Conservation (phyloP, 116 monocot species). For the Papilionanthe hybrid region DNA sequence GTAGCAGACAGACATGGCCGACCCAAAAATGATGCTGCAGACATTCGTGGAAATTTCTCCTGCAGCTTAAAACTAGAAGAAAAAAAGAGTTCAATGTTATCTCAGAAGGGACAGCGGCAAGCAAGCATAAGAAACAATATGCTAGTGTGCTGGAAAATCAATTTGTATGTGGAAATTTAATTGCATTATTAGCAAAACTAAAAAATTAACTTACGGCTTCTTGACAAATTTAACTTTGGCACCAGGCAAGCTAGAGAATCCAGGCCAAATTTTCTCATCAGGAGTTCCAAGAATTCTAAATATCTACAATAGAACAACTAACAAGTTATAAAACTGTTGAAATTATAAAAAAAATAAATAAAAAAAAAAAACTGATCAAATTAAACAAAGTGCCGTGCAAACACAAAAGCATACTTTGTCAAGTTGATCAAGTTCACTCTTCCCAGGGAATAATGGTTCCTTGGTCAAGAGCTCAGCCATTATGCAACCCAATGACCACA, state of each 20-base stretch:
- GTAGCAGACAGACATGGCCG: slow-evolving; percentile 53
- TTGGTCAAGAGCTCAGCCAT: slow-evolving; percentile 72
- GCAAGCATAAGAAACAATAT: background rate
- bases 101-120: background rate
- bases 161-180: background rate
- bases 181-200: background rate
- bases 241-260: slow-evolving; percentile 50
- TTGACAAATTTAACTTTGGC: slow-evolving; percentile 42
- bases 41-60: slow-evolving; percentile 49
- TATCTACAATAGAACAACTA: slow-evolving; percentile 29
- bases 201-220: slow-evolving; percentile 40
- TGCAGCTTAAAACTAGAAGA: slow-evolving; percentile 42
- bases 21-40: slow-evolving; percentile 48
- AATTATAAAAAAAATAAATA: too few species aligned
- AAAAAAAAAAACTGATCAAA: background rate
- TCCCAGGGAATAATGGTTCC: slow-evolving; percentile 57
- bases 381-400: background rate
- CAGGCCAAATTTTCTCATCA: slow-evolving; percentile 60
- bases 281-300: slow-evolving; percentile 64
- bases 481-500: slow-evolving; percentile 80
- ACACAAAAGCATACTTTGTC: slow-evolving; percentile 33
- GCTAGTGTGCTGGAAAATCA: background rate
- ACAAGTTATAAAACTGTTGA: background rate
- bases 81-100: slow-evolving; percentile 3
- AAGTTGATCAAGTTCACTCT: slow-evolving; percentile 60